Percentiles rank a stretch among this genome's conserved stretches.
Evolutionary conservation across 495 filamentous ascomycete species (phyloP).

Genomic region (Xylaria sp.): DNA sequence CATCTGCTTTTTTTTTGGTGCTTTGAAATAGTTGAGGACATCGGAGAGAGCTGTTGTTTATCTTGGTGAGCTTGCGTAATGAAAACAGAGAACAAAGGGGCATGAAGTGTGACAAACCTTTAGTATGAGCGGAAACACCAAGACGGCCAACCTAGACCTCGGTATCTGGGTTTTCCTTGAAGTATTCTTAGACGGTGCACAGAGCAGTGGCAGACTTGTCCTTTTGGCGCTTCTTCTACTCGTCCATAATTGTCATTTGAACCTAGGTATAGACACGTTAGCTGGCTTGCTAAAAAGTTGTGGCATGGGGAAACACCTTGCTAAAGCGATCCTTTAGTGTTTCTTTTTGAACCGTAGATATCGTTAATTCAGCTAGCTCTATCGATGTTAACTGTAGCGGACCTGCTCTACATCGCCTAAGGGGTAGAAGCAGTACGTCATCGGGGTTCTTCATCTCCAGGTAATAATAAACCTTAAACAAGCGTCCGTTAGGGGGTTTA

Average conservation of each 20-base stretch:
- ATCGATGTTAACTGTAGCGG: conserved; percentile 5
- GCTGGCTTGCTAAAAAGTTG: conserved; percentile 6
- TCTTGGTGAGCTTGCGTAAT: conserved; percentile 4
- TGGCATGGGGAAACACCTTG: conserved; percentile 6
- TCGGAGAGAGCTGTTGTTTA: conserved; percentile 13
- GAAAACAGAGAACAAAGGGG: conserved; percentile 4
- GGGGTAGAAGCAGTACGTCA: conserved; percentile 8
- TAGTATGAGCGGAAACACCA: conserved; percentile 1
- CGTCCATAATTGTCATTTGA: conserved; percentile 5
- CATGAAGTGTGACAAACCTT: conserved; percentile 5
- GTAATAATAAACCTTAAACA: conserved; percentile 9
- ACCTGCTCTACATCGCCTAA: conserved; percentile 5
- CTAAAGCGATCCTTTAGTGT: conserved; percentile 4
- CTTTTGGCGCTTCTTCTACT: conserved; percentile 37
- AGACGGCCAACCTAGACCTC: conserved; percentile 9
- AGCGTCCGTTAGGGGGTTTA: not conserved
- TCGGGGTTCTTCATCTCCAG: conserved; percentile 1
- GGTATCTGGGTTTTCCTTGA: conserved; percentile 3
- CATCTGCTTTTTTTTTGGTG: conserved; percentile 11
- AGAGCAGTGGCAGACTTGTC: conserved; percentile 16
- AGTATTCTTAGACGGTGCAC: not conserved
- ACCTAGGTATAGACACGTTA: conserved; percentile 11
- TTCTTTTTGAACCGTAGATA: conserved; percentile 4
- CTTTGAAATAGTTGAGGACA: conserved; percentile 19
- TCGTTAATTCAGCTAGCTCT: conserved; percentile 3